Conservation (phyloP, 768 basidiomycete genomes). For the Collybiopsis luxurians region DNA sequence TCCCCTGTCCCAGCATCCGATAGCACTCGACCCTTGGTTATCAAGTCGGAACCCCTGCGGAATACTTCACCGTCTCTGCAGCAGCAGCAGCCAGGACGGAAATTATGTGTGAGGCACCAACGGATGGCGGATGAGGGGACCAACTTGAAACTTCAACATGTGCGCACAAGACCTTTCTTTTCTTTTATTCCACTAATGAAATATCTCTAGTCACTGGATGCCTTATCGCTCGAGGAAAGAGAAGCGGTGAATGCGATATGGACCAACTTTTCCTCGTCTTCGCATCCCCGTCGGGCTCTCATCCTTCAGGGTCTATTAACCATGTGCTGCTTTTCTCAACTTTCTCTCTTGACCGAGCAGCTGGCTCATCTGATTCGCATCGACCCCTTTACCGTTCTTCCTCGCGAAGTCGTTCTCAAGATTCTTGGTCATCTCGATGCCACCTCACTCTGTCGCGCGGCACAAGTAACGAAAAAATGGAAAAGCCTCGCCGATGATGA, state of each 20-base stretch:
- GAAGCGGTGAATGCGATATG: slow-evolving; percentile 89
- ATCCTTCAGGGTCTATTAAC: slow-evolving; percentile 96
- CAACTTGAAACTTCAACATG: slow-evolving; percentile 88
- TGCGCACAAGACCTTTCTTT: slow-evolving; percentile 30
- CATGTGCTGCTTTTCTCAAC: slow-evolving; percentile 99
- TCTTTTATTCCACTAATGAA: background rate
- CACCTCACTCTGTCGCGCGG: slow-evolving; percentile 88
- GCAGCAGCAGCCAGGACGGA: slow-evolving; percentile 52
- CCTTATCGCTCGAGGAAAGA: slow-evolving; percentile 80
- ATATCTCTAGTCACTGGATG: slow-evolving; percentile 77
- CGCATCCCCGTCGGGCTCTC: slow-evolving; percentile 85
- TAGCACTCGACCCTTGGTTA: slow-evolving; percentile 7
- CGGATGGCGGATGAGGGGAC: slow-evolving; percentile 96
- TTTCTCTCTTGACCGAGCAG: slow-evolving; percentile 92
- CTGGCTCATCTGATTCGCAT: slow-evolving; percentile 91
- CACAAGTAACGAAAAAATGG: slow-evolving; percentile 88
- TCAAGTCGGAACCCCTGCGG: slow-evolving; percentile 9
- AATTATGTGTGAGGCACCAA: slow-evolving; percentile 91
- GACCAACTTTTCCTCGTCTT: slow-evolving; percentile 95
- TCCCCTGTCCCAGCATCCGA: slow-evolving; percentile 24
- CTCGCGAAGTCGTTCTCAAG: slow-evolving; percentile 85
- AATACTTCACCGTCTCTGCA: slow-evolving; percentile 24
- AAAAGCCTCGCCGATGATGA: slow-evolving; percentile 91
- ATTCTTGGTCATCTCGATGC: slow-evolving; percentile 90
- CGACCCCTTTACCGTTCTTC: slow-evolving; percentile 90